Evolutionary conservation across 352 stramenopile species (phyloP), one percentile per base, ranked within the genome.

Genomic region (Phytophthora vignae): DNA sequence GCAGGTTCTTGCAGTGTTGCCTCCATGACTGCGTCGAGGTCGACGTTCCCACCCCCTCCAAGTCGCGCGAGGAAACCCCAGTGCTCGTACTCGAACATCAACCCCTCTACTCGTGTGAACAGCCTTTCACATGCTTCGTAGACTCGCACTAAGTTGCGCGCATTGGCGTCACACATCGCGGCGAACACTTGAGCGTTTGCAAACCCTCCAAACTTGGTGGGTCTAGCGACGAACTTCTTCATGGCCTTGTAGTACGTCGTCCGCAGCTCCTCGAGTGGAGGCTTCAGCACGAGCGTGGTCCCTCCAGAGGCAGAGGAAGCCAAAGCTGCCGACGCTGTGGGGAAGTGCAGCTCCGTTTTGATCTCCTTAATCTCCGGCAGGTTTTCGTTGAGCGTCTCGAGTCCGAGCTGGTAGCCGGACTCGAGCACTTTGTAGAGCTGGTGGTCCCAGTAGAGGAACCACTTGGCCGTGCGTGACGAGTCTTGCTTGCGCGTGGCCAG

Each of bases 391-490:
- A 99, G 82, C 71, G 90, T 97, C 64, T 99, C 96, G 3, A 99
- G 83, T 0, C 94, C 96, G n/a, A 97, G 84, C 64, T 98, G 90
- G 59, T 98, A 99, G 2, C 90, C 93, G 21, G 91, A 91, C 66
- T 99, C 96, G 2, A 99, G 72, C 4, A 96, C 93, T 58, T 99
- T 99, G 82, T 98, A 99, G 21, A 99, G 73, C 71, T 99, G 96
- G 58, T 97, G 81, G 70, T 99, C 94, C 96, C 96, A 99, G 71
- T 96, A 97, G 6, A 90, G 63, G 21, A 98, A 87, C 94, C 96
- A 99, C 50, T 96, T 94, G 55, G 81, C 84, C 33, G 95, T 97
- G 9, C 92, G 87, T 7, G 91, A 77, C 3, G 78, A 59, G 21
- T 93, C 78, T 67, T 98, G 98, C 36, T 94, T 95, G 15, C 86